Conservation (phyloP, 495 filamentous ascomycete genomes). For the Penicillium crystallinum region DNA sequence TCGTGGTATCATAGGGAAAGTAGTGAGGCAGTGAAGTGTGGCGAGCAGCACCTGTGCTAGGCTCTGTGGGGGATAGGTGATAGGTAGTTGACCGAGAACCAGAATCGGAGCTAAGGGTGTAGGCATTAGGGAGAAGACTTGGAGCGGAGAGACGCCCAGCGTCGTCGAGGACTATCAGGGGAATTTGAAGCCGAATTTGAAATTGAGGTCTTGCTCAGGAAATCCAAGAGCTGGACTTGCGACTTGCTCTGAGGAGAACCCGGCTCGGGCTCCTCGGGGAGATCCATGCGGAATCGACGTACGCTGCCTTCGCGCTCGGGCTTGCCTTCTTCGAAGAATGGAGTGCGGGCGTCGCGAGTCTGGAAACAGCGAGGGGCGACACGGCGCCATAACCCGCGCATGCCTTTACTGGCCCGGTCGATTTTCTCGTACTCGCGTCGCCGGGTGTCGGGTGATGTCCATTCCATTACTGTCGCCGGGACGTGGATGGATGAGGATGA, state of each 20-base stretch:
- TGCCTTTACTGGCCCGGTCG: conserved; percentile 42
- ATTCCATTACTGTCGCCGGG: conserved; percentile 45
- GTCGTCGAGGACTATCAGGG: conserved; percentile 8
- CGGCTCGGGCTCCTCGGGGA: conserved; percentile 23
- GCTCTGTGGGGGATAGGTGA: not conserved
- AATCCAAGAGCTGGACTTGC: conserved; percentile 7
- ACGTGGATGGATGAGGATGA: conserved; percentile 27
- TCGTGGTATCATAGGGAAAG: conserved; percentile 11
- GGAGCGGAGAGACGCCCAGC: conserved; percentile 17
- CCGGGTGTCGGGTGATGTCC: conserved; percentile 45
- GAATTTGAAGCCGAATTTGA: not conserved
- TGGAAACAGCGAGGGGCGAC: conserved; percentile 42
- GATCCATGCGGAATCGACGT: conserved; percentile 46
- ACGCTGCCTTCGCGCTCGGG: conserved; percentile 43
- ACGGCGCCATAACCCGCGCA: conserved; percentile 41
- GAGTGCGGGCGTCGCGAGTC: conserved; percentile 22
- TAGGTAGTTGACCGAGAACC: not conserved
- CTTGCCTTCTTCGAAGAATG: conserved; percentile 42
- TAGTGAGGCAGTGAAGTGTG: not conserved
- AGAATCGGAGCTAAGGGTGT: not conserved
- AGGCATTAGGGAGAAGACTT: conserved; percentile 9
- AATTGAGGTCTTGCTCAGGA: not conserved
- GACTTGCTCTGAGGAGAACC: not conserved
- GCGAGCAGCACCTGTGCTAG: conserved; percentile 2
- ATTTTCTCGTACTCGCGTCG: conserved; percentile 47